Base-by-base conservation (phyloP, 2,329 filamentous ascomycete species). In the Ilyonectria sp. region DNA sequence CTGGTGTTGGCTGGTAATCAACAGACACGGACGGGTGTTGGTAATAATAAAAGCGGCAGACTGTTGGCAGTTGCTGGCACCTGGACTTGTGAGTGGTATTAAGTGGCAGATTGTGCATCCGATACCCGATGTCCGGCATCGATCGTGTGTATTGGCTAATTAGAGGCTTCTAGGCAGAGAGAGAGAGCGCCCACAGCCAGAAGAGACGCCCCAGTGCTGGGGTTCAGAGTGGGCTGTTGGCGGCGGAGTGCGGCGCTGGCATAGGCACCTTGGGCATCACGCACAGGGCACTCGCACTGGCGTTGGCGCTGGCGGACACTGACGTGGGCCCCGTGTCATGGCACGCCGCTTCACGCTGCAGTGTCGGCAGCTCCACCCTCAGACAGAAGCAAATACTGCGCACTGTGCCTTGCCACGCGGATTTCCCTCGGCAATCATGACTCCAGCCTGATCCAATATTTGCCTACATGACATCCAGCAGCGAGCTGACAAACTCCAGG, bases 311-410 rank as follows among this genome's bases (percentile, higher is more conserved):
- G 59, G 49, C 37, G 29, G 19, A 15, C 37, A 54, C 49, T 61
- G 58, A 43, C 58, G 58, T 61, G 59, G 59, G 49, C 49, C 58
- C 58, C 47, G 49, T 52, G 49, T 52, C 49, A 52, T 54, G 52
- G 31, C 52, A 29, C 21, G 23, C 10, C 37, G 11, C 40, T 43
- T n/a, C 15, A 7, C 15, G 40, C 40, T 33, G 31, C 31, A 33
- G 31, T 9, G 31, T 33, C 31, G 31, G 31, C 31, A 9, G 47
- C 21, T 49, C 46, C 46, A 49, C 46, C 13, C 46, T 19, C 31
- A n/a, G 19, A 2, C 29, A 19, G n/a, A 23, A 35, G n/a, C n/a
- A 53, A 53, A 15, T 10, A 37, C 50, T 53, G 29, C 19, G 50
- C 9, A 35, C 50, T 53, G 29, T 37, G 50, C 31, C n/a, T 19